Conservation (phyloP, 805 yeast genomes). For the Myxozyma neotropica region DNA sequence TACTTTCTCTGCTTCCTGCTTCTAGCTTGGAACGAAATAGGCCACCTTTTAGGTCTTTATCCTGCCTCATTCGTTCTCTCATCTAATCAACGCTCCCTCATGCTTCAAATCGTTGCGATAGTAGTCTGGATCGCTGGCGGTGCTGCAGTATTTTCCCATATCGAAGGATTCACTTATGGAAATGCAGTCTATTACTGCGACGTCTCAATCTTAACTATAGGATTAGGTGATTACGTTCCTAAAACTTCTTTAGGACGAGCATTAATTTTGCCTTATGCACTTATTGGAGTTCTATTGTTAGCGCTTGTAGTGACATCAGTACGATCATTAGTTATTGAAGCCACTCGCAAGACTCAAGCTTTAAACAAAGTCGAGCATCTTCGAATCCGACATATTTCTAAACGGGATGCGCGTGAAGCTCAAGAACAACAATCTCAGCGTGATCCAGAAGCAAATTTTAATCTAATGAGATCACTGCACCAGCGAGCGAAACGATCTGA, state of each 20-base stretch:
- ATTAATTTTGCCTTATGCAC: constrained; percentile 61
- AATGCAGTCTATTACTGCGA: constrained; percentile 72
- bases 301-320: constrained; percentile 76
- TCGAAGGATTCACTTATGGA: constrained; percentile 58
- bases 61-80: constrained; percentile 72
- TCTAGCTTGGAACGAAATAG: constrained; percentile 60
- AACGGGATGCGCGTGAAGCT: constrained; percentile 1
- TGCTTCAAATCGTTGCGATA: constrained; percentile 67
- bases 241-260: constrained; percentile 55
- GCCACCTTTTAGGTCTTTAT: constrained; percentile 60
- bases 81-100: constrained; percentile 68
- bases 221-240: constrained; percentile 76
- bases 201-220: constrained; percentile 76
- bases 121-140: constrained; percentile 72
- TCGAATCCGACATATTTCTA: constrained; percentile 46
- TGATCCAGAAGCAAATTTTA: constrained; percentile 44
- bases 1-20: constrained; percentile 61
- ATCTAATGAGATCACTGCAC: constrained; percentile 57
- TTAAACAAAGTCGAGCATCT: constrained; percentile 64
- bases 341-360: constrained; percentile 62
- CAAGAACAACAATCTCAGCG: constrained; percentile 26
- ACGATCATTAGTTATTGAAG: constrained; percentile 61
- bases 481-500: constrained; percentile 36
- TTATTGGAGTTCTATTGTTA: constrained; percentile 69
- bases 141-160: constrained; percentile 55